These are phyloP conservation scores for Candida sanyaensis DNA, from an alignment of 1,139 yeast species.

Conservation along the genomic window DNA sequence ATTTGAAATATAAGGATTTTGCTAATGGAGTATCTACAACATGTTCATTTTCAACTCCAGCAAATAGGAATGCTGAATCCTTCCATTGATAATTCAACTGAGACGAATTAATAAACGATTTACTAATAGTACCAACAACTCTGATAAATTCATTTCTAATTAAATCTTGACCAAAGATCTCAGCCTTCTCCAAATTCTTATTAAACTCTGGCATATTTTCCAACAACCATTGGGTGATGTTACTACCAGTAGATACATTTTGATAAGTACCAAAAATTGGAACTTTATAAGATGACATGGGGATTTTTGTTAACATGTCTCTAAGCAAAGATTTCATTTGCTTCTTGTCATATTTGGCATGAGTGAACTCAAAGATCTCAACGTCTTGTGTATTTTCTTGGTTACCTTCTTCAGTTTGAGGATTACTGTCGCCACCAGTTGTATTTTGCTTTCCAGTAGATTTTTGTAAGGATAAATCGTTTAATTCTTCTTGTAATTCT, in stretches of 20 bases:
- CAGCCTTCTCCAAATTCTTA: slow-evolving; percentile 56
- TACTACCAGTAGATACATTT: slow-evolving; percentile 63
- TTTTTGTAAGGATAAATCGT: slow-evolving; percentile 27
- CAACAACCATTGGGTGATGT: slow-evolving; percentile 63
- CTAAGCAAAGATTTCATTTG: slow-evolving; percentile 30
- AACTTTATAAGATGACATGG: slow-evolving; percentile 51
- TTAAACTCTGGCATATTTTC: slow-evolving; percentile 49
- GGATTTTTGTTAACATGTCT: slow-evolving; percentile 47
- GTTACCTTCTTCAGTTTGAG: slow-evolving; percentile 17
- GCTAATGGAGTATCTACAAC: slow-evolving; percentile 19
- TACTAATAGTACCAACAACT: slow-evolving; percentile 61
- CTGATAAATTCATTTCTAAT: slow-evolving; percentile 65
- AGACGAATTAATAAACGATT: slow-evolving; percentile 74
- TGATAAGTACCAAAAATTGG: slow-evolving; percentile 69
- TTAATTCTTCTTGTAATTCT: slow-evolving; percentile 39
- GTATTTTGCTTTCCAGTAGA: slow-evolving; percentile 4
- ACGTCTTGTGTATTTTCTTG: slow-evolving; percentile 18
- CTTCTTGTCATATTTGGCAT: slow-evolving; percentile 25
- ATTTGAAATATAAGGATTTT: slow-evolving; percentile 28
- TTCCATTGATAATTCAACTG: slow-evolving; percentile 85
- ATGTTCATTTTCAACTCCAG: slow-evolving; percentile 30
- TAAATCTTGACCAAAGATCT: slow-evolving; percentile 76
- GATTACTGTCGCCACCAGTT: slow-evolving; percentile 19
- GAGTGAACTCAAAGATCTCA: slow-evolving; percentile 31
- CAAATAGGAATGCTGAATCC: slow-evolving; percentile 63